Base-by-base conservation (phyloP, 2,329 filamentous ascomycete genomes). In the Microcyclosporella mali region DNA sequence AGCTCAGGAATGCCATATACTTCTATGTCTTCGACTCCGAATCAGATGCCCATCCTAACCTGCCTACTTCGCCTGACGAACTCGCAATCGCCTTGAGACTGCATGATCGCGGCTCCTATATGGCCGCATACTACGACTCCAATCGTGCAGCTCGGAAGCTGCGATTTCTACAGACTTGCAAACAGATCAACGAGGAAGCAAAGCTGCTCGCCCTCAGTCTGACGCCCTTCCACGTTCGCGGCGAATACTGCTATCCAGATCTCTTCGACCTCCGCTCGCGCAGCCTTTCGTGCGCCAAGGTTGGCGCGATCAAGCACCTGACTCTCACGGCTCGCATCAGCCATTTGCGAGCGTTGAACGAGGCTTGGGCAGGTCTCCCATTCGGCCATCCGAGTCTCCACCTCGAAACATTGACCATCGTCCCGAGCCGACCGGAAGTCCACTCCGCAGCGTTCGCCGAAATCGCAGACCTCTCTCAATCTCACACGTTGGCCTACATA, bases 401-500 rank as follows among this genome's bases (percentile, higher is more conserved):
- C 7, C 59, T 66, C 19, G 55, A 60, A 8, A 59, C 51, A 1
- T 46, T 66, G 31, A 58, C 56, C 11, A 49, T 66, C 15, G 42
- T 63, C 1, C 63, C 63, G 1, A 51, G 42, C 11, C 49, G 58
- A 18, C 60, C 63, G 7, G 56, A 63, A 27, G 52, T 53, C n/a
- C 46, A 46, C 16, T 46, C 45, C 19, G 46, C 38, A 3, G 49
- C 52, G 2, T 64, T 63, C 41, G 60, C 57, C 14, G 60, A 64
- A 33, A 57, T 65, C 28, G 62, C 62, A 32, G 61, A 64, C 41
- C 50, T 64, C 30, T 56, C 52, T 32, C 61, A 65, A 33, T 49
- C 51, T 15, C 63, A 66, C 40, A 63, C 61, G 10, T 48, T 66
- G 34, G 61, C 61, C 6, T 64, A 64, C 46, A 58, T 64, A 34